Evolutionary conservation across 2,329 filamentous ascomycete species (phyloP), one percentile per base, ranked within the genome.

Genomic region (Clonostachys byssicola): DNA sequence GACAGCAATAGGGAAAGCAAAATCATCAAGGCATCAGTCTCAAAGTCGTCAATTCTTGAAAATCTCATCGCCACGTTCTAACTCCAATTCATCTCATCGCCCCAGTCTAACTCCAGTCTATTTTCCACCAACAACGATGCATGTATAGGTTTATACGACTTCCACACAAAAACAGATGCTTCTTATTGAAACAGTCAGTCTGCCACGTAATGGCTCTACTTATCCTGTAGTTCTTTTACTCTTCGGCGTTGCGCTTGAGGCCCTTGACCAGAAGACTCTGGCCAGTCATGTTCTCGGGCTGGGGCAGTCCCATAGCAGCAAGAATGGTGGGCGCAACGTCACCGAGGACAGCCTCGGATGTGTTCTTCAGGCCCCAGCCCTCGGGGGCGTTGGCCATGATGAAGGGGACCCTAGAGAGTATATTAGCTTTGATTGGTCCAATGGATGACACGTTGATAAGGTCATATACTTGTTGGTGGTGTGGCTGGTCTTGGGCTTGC

Each of bases 401-500:
- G 65, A 99, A 92, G 10, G 94, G 94, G 46, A 99, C 94, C 57
- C 46, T 47, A 17, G 8, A 14, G 13, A 9, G 10, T 23, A 33
- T 4, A 36, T 44, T 33, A 44, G 41, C 12, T 14, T 16, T n/a
- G 33, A n/a, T 20, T 18, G 6, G 14, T 7, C 10, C 20, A 14
- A 42, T 30, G n/a, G 40, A 17, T 8, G 40, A 17, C 13, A 14
- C 14, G 40, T 42, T 20, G 16, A 4, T 30, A 20, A 16, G 70
- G 34, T 16, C 16, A 38, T 41, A 6, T 47, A 47, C 50, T 94
- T 94, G 81, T 99, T 99, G 56, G 88, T 92, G 42, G 94, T 99
- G 78, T 99, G 94, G 45, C 89, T 92, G 9, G 94, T 99, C 83
- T 99, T 99, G 59, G 94, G 94, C 65, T 90, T 95, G 66, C 92